phyloP scores from a whole-genome alignment of 495 filamentous ascomycete species.

The Xylaria telfairii region DNA sequence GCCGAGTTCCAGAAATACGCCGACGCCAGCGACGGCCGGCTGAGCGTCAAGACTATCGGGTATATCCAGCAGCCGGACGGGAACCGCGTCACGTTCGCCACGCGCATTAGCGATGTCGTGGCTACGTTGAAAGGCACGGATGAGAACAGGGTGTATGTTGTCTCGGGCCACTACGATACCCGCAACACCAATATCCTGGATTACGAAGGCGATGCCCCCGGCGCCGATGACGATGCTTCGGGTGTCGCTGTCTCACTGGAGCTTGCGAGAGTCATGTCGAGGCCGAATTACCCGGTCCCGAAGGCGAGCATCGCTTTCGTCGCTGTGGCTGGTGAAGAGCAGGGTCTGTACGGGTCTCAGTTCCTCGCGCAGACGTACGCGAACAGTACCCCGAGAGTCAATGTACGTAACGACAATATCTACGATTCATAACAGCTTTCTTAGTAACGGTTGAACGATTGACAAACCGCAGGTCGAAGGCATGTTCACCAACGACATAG shows the following conservation, averaged over 20 bases:
- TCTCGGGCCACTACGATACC: slow-evolving; percentile 61
- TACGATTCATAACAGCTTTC: background rate
- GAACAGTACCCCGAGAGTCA: slow-evolving; percentile 44
- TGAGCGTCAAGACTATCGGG: slow-evolving; percentile 51
- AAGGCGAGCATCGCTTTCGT: slow-evolving; percentile 59
- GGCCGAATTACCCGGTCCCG: slow-evolving; percentile 39
- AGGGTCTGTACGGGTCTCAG: slow-evolving; percentile 54
- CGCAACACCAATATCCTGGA: slow-evolving; percentile 54
- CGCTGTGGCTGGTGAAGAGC: slow-evolving; percentile 61
- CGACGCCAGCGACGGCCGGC: slow-evolving; percentile 43
- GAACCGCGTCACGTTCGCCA: slow-evolving; percentile 51
- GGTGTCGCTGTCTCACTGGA: slow-evolving; percentile 51
- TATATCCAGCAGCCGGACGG: slow-evolving; percentile 51
- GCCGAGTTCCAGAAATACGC: slow-evolving; percentile 49
- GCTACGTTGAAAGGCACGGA: slow-evolving; percentile 55
- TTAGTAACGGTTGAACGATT: background rate
- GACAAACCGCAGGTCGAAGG: slow-evolving; percentile 51
- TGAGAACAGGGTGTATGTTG: slow-evolving; percentile 55
- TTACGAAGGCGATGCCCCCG: slow-evolving; percentile 57
- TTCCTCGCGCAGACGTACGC: slow-evolving; percentile 55
- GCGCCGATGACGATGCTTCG: slow-evolving; percentile 60
- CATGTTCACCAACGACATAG: slow-evolving; percentile 61
- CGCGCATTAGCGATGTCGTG: slow-evolving; percentile 56
- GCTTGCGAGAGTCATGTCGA: slow-evolving; percentile 54
- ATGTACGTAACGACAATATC: slow-evolving; percentile 28